Evolutionary conservation across 768 basidiomycete species (phyloP), one percentile per base, ranked within the genome.

Genomic region (Auricularia sp.): DNA sequence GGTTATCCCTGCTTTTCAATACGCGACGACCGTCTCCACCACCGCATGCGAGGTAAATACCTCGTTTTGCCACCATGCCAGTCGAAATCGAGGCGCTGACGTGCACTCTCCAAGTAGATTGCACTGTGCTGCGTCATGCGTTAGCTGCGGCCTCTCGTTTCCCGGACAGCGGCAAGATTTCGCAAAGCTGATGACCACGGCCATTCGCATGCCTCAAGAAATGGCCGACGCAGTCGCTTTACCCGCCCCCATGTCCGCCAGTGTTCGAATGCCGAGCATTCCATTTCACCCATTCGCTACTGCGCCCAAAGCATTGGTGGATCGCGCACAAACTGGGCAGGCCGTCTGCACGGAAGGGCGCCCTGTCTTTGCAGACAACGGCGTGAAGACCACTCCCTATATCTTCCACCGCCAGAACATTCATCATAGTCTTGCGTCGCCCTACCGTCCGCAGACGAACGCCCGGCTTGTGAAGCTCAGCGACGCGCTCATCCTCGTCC

Each of bases 371-470:
- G 67, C 70, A 3, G 70, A 71, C 65, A 69, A 69, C 61, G 67
- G 70, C 45, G 67, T 68, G 51, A 69, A 68, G 56, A 68, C 69
- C 67, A 66, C 69, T 54, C 65, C 68, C 5, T 69, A 71, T 64
- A n/a, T 58, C 16, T 61, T 62, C 18, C 44, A 44, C 44, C 64
- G 67, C 4, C 62, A 69, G 7, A 14, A 61, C 2, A 66, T 71
- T 44, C 16, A 66, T 16, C 70, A 71, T 47, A 61, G 69, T 13
- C 68, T 65, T 62, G 69, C 70, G 14, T 65, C 67, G n/a, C 64
- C 44, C 44, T 44, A 44, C 44, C 44, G 18, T 44, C 44, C 44
- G 18, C 44, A 44, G 44, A 44, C 44, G 18, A 44, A 44, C 44
- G 44, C 11, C 11, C 44, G 44, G 44, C 44, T 44, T 18, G 44